A percentile compares a stretch with the other conserved stretches of the same genome.
These are phyloP conservation scores for Coriaria nepalensis DNA, from an alignment of 306 rosid species.

Conservation along the genomic window DNA sequence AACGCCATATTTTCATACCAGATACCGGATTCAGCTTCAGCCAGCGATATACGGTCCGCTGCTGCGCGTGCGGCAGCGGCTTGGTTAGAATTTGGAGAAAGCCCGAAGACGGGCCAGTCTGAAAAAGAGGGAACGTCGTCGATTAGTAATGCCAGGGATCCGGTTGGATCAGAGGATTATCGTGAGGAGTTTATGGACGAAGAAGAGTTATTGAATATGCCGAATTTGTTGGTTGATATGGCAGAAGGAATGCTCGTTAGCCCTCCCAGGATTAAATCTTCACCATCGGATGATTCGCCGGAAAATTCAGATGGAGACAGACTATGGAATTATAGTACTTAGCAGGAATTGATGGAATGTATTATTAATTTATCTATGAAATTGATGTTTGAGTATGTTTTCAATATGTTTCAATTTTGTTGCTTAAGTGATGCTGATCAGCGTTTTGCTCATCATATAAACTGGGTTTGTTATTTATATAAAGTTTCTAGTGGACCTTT, in stretches of 20 bases:
- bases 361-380: too few relatives aligned
- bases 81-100: background rate
- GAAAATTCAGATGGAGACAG: conserved; percentile 23
- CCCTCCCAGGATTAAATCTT: conserved; percentile 28
- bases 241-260: conserved; percentile 46
- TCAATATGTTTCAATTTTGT: conserved; percentile 2
- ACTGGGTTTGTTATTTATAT: too few relatives aligned
- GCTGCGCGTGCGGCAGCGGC: conserved; percentile 66
- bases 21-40: conserved; percentile 52
- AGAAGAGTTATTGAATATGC: conserved; percentile 35
- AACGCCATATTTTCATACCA: conserved; percentile 32
- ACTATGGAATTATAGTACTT: conserved; percentile 26
- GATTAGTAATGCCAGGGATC: background rate
- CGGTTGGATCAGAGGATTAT: background rate
- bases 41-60: conserved; percentile 56
- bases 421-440: background rate
- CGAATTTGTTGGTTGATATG: conserved; percentile 37
- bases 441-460: too few relatives aligned
- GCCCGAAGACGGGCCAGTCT: background rate
- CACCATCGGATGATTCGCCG: conserved; percentile 24
- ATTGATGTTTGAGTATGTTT: too few relatives aligned
- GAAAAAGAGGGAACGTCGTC: conserved; percentile 1
- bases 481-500: too few relatives aligned
- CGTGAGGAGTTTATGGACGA: conserved; percentile 28
- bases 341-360: background rate